Conservation (phyloP, 352 stramenopile genomes). For the Phytophthora boehmeriae region DNA sequence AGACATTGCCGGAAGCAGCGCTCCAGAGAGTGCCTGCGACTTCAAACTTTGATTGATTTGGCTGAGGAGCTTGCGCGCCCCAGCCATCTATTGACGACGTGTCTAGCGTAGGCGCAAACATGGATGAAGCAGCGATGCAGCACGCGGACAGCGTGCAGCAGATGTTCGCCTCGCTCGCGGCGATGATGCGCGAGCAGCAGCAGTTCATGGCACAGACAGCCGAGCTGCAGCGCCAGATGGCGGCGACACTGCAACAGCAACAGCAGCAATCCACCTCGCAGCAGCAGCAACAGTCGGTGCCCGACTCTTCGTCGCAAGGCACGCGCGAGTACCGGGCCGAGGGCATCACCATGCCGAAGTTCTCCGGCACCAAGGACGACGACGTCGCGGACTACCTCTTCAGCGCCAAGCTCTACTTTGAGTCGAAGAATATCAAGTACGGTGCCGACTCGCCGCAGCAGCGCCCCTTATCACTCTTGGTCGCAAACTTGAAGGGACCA, state of each 20-base stretch:
- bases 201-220: constrained; percentile 15
- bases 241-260: constrained; percentile 10
- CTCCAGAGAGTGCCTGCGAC: constrained; percentile 10
- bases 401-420: constrained; percentile 13
- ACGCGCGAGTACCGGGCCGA: constrained; percentile 6
- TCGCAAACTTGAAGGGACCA: constrained; percentile 8
- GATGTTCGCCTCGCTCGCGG: constrained; percentile 5
- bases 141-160: constrained; percentile 2
- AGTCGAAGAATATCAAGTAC: constrained; percentile 20
- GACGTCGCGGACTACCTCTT: constrained; percentile 19
- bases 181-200: constrained; percentile 17
- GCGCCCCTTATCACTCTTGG: constrained; percentile 2
- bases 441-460: not conserved
- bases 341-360: constrained; percentile 17
- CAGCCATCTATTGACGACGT: constrained; percentile 4
- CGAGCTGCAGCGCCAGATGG: constrained; percentile 11
- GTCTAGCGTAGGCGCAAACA: constrained; percentile 9
- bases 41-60: constrained; percentile 15
- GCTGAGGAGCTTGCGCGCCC: not conserved
- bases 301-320: not conserved
- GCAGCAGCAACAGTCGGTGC: not conserved
- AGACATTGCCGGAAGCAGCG: constrained; percentile 4
- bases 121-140: constrained; percentile 6
- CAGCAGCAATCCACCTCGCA: constrained; percentile 2
- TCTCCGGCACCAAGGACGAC: constrained; percentile 8